Conservation (phyloP, 257 asterid genomes). For the Solanum sejunctum region DNA sequence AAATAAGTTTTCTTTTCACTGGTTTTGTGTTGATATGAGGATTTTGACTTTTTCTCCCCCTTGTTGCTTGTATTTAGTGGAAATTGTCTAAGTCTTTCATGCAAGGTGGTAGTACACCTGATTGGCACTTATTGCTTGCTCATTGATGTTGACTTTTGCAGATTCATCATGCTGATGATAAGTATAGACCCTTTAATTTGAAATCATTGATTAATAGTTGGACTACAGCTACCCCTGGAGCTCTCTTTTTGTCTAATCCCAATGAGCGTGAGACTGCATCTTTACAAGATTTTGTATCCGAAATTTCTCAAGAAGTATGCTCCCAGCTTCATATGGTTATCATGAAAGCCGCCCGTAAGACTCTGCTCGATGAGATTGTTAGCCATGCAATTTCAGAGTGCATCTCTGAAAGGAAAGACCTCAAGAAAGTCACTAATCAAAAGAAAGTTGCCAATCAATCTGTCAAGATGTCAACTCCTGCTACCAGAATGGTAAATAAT, state of each 20-base stretch:
- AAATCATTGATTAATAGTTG: conserved; percentile 44
- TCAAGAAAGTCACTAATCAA: conserved; percentile 20
- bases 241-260: conserved; percentile 16
- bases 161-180: conserved; percentile 55
- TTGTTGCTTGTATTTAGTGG: not conserved
- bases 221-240: conserved; percentile 33
- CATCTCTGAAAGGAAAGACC: conserved; percentile 39
- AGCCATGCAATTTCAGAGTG: conserved; percentile 53
- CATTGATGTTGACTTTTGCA: conserved; percentile 24
- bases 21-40: not conserved
- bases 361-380: conserved; percentile 77
- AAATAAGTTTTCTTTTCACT: not conserved
- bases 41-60: not conserved
- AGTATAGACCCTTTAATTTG: conserved; percentile 44
- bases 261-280: conserved; percentile 21
- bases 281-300: conserved; percentile 33
- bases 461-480: conserved; percentile 16
- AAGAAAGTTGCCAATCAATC: conserved; percentile 22
- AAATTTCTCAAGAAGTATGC: conserved; percentile 62
- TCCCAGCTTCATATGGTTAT: conserved; percentile 65
- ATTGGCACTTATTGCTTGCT: conserved; percentile 1
- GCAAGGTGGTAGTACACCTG: not conserved
- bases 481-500: conserved; percentile 29
- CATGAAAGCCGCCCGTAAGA: conserved; percentile 82
- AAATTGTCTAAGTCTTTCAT: not conserved